These are phyloP conservation scores for Phytophthora lateralis DNA, from an alignment of 352 stramenopile species.

Conservation along the genomic window DNA sequence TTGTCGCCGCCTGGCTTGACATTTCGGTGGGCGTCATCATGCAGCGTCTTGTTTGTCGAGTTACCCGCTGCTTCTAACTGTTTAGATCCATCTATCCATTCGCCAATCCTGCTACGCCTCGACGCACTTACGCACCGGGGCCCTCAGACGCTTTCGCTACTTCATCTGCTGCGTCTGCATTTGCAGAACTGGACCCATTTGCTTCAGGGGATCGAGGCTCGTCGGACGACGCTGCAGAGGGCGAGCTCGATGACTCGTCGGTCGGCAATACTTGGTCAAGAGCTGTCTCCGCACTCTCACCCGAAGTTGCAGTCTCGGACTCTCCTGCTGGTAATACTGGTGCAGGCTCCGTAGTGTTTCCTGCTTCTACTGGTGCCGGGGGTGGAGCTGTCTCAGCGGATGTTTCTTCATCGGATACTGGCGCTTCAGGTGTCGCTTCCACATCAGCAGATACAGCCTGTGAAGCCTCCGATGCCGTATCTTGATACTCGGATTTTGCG, in stretches of 20 bases:
- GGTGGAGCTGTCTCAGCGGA: constrained; percentile 11
- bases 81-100: constrained; percentile 37
- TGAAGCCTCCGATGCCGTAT: not conserved
- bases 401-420: constrained; percentile 5
- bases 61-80: constrained; percentile 37
- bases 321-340: constrained; percentile 22
- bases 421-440: constrained; percentile 12
- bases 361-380: constrained; percentile 30
- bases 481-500: constrained; percentile 8
- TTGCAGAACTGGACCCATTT: constrained; percentile 24
- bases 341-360: constrained; percentile 11
- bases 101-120: constrained; percentile 21
- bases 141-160: constrained; percentile 18
- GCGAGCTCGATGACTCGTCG: constrained; percentile 15
- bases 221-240: constrained; percentile 9
- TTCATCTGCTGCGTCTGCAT: constrained; percentile 10
- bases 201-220: constrained; percentile 4
- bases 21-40: constrained; percentile 16
- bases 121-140: constrained; percentile 28
- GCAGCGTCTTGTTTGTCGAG: constrained; percentile 26
- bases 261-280: not conserved
- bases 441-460: not conserved
- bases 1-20: constrained; percentile 14
- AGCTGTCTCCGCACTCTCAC: constrained; percentile 1
- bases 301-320: constrained; percentile 2